Conservation (phyloP, 2,329 filamentous ascomycete species). For the Nemania sp. region DNA sequence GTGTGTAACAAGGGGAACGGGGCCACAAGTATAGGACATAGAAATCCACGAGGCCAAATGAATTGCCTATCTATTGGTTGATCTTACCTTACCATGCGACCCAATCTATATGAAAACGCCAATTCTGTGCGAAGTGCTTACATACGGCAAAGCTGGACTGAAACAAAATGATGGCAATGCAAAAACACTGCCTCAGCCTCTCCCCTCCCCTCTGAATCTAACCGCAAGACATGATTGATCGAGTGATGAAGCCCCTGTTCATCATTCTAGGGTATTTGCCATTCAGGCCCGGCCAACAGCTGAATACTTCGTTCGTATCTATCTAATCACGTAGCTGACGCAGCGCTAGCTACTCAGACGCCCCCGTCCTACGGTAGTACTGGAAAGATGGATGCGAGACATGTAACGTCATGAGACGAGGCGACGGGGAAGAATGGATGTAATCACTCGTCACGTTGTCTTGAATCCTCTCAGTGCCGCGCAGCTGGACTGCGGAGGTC, state of each 20-base stretch:
- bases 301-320: too few species aligned
- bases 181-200: not conserved
- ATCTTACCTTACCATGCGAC: not conserved
- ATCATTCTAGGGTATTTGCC: not conserved
- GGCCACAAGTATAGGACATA: not conserved
- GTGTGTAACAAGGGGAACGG: not conserved
- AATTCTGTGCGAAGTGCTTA: not conserved
- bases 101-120: constrained; percentile 28
- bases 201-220: not conserved
- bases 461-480: too few species aligned
- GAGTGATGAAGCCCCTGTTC: not conserved
- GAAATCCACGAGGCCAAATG: not conserved
- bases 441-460: too few species aligned
- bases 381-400: too few species aligned
- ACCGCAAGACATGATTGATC: not conserved
- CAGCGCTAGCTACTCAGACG: too few species aligned
- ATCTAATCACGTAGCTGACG: too few species aligned
- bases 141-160: not conserved
- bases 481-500: constrained; percentile 18
- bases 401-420: too few species aligned
- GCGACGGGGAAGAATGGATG: too few species aligned
- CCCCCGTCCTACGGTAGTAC: too few species aligned
- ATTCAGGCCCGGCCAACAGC: too few species aligned
- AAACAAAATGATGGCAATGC: not conserved
- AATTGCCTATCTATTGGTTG: not conserved